A percentile compares a stretch with the other conserved stretches of the same genome.
Conservation (phyloP, 2,329 filamentous ascomycete genomes). For the Fusarium sp. region DNA sequence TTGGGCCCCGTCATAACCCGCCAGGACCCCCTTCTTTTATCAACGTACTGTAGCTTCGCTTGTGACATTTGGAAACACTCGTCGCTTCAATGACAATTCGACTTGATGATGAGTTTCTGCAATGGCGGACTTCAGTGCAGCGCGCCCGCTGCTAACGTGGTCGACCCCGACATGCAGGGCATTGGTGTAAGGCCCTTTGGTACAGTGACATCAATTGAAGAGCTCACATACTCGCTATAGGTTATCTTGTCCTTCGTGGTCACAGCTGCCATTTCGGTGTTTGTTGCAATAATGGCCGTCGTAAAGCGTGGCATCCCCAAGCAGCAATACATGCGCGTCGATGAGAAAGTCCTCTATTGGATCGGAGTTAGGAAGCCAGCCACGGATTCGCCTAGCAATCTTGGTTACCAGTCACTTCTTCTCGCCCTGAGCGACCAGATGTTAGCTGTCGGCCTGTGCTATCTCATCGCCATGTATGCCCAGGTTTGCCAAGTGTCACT, state of each 20-base stretch:
- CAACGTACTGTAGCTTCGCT: not conserved
- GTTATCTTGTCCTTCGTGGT: conserved; percentile 25
- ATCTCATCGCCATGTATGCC: conserved; percentile 34
- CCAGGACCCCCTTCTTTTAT: not conserved
- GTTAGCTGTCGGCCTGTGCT: conserved; percentile 26
- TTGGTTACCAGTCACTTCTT: conserved; percentile 33
- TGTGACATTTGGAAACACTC: not conserved
- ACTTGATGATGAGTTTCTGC: conserved; percentile 16
- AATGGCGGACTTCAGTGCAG: conserved; percentile 10
- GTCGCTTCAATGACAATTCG: not conserved
- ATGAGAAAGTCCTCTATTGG: conserved; percentile 27
- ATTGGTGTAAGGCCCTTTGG: conserved; percentile 19
- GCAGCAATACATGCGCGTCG: conserved; percentile 25
- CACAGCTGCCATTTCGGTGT: conserved; percentile 23
- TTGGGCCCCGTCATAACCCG: not conserved
- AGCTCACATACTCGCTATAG: conserved; percentile 11
- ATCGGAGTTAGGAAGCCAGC: conserved; percentile 16
- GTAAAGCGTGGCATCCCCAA: conserved; percentile 29
- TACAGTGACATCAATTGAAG: not conserved
- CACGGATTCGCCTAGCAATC: conserved; percentile 22
- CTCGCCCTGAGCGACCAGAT: conserved; percentile 38
- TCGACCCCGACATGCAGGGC: conserved; percentile 39
- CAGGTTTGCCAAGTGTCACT: conserved; percentile 23
- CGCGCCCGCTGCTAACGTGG: conserved; percentile 4
- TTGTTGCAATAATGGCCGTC: conserved; percentile 21